Base-by-base conservation (phyloP, 192 early-diverging fungal genomes). In the Coemansia interrupta region DNA sequence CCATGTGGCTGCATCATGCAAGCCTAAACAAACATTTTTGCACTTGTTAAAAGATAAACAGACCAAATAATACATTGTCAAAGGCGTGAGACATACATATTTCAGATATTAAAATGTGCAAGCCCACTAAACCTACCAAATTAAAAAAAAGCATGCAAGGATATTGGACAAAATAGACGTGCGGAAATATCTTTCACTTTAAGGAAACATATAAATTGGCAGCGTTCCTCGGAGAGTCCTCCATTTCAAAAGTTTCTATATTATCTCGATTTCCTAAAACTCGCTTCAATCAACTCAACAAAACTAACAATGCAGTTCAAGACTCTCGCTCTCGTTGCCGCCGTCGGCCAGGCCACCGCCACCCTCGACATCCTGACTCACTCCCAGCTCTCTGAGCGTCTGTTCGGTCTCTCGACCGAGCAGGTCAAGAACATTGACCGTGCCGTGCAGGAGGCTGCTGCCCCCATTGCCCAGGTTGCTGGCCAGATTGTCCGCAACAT, bases 371-470 rank as follows among this genome's bases (percentile, higher is more conserved):
- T 76, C 60, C 73, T 76, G 60, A 76, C 73, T 45, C 73, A 76
- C 73, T 70, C 73, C 18, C 66, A 76, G 66, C 24, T 76, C 55
- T 76, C 73, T 40, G 73, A 76, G 73, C 73, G 67, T 60, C 66
- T 76, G 38, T 76, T 76, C 56, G 73, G 73, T 63, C 73, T 76
- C 48, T 63, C 66, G 38, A 76, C 73, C 60, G 73, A 76, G 67
- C 73, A 76, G 63, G 73, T 76, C 63, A 76, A 76, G 73, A 76
- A 61, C 73, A 76, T 76, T 66, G 73, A 76, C 67, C 73, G 73
- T 38, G 73, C 73, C 45, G 67, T 76, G 54, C 73, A 76, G 67
- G 73, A 76, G 67, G 73, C 73, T n/a, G 73, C 73, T 29, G 59
- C 73, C 47, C 73, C 73, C 59, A 76, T 76, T 55, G 73, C 73